Evolutionary conservation across 352 stramenopile species (phyloP), one percentile per base, ranked within the genome.

Genomic region (Globisporangium rhizosaccharum): DNA sequence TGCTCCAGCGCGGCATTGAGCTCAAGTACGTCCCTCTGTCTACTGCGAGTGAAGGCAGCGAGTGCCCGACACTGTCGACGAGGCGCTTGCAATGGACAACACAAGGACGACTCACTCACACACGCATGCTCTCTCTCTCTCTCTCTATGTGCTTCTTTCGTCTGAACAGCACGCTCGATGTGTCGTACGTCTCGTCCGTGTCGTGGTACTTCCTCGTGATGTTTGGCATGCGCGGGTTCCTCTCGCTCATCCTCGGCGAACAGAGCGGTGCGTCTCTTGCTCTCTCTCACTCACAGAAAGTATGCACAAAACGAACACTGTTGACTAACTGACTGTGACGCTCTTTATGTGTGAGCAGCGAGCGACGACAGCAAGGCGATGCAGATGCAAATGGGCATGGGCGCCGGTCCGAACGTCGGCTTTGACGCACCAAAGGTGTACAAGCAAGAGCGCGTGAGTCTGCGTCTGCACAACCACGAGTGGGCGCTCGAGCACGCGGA

Each of bases 121-220:
- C 23, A 23, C 23, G 10, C 46, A 7, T 23, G n/a, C 26, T 33
- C 20, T 39, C 15, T 46, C 0, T 28, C 1, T 30, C 26, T 33
- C 20, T 39, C 15, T 46, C 0, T 28, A 2, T 30, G 6, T 39
- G 18, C 12, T 9, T 14, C 30, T 42, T 17, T 25, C 30, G 28
- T 28, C 0, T 28, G 4, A 47, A 0, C 53, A 94, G 83, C 52
- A 98, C 94, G 28, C 80, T 99, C 33, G 97, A 99, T 65, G 96
- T 98, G 51, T 98, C 87, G 57, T 99, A 99, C 73, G 97, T 99
- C 26, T 98, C 85, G 28, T 97, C 85, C 53, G 84, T 99, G 20
- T 98, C 87, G 61, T 99, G 96, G 96, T 99, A 99, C 73, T 99
- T 99, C 76, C 85, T 99, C 61, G 94, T 99, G 52, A 99, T 98